phyloP scores from a whole-genome alignment of 2,329 filamentous ascomycete species.

The Fusarium metavorans region DNA sequence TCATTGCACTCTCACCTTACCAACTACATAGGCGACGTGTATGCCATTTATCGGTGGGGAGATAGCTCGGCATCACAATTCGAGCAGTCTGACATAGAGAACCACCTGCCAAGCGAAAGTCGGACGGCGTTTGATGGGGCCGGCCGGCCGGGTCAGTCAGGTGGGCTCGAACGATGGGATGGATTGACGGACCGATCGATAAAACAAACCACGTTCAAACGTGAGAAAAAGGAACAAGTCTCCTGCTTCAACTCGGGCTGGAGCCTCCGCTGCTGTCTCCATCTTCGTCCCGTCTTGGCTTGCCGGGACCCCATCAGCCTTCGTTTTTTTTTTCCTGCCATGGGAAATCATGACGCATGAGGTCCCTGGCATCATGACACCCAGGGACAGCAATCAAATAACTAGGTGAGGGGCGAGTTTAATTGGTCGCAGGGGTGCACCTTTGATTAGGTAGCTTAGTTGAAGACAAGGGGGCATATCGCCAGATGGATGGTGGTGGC shows the following conservation, averaged over 20 bases:
- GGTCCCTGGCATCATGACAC: conserved; percentile 33
- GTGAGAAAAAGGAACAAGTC: conserved; percentile 17
- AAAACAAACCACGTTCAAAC: conserved; percentile 3
- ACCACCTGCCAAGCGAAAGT: conserved; percentile 19
- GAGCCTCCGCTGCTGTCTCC: conserved; percentile 24
- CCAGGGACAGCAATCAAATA: conserved; percentile 16
- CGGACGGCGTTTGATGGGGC: conserved; percentile 29
- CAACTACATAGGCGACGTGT: conserved; percentile 2
- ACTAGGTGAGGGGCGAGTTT: conserved; percentile 10
- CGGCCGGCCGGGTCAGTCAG: conserved; percentile 19
- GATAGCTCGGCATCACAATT: not conserved
- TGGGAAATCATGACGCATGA: conserved; percentile 27
- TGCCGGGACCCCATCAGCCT: conserved; percentile 10
- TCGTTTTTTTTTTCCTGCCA: not conserved
- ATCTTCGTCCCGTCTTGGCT: conserved; percentile 33
- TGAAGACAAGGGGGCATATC: not conserved
- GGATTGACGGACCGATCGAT: conserved; percentile 40
- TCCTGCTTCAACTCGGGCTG: conserved; percentile 14
- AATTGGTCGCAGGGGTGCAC: conserved; percentile 31
- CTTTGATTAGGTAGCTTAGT: conserved; percentile 20
- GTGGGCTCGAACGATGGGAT: conserved; percentile 35
- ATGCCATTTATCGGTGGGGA: not conserved
- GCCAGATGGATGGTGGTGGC: not conserved
- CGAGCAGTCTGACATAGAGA: not conserved
- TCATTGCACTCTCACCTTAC: not conserved